These are phyloP conservation scores for Xylaria telfairii DNA, from an alignment of 495 filamentous ascomycete species.

Conservation along the genomic window DNA sequence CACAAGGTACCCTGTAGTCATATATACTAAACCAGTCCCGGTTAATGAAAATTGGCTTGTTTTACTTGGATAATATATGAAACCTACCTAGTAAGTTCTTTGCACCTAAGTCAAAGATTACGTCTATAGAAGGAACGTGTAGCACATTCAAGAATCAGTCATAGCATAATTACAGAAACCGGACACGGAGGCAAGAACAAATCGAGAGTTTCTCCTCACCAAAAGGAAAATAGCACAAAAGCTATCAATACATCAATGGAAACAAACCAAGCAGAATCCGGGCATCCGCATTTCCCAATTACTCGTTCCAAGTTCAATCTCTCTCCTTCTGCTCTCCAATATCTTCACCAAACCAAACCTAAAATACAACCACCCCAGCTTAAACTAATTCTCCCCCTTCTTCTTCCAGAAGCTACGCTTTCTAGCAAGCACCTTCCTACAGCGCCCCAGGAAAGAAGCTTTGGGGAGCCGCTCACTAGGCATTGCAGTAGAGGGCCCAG, in stretches of 20 bases:
- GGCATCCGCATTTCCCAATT: neutral
- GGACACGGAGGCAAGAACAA: neutral
- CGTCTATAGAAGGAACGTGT: neutral
- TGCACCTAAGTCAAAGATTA: neutral
- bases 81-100: neutral
- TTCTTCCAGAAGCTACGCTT: slow-evolving; percentile 22
- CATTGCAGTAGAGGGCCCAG: neutral
- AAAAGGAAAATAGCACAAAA: neutral
- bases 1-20: neutral
- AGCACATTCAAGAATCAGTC: neutral
- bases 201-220: neutral
- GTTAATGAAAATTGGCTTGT: neutral
- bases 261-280: neutral
- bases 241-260: neutral
- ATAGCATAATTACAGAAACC: neutral
- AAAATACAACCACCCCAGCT: neutral
- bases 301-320: neutral
- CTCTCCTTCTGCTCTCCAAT: neutral
- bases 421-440: slow-evolving; percentile 8
- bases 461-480: neutral
- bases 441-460: slow-evolving; percentile 14
- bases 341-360: no score
- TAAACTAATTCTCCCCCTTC: neutral
- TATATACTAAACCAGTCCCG: neutral
- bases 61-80: neutral